Percentiles rank a stretch among this genome's conserved stretches.
phyloP scores from a whole-genome alignment of 2,329 filamentous ascomycete genomes.

The Colletotrichum destructivum region DNA sequence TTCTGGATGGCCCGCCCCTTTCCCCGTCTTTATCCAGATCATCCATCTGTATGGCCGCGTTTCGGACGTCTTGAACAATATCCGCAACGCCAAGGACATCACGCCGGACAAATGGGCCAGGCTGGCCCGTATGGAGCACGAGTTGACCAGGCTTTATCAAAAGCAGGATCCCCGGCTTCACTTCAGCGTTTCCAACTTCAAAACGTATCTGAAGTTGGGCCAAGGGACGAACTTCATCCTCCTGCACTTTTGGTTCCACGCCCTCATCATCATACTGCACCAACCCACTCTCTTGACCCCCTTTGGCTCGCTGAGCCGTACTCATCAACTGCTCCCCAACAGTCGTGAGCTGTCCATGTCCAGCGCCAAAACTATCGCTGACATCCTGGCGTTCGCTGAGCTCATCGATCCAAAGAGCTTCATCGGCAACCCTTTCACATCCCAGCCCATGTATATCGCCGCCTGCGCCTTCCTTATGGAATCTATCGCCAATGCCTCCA shows the following conservation, averaged over 20 bases:
- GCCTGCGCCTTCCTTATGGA: constrained; percentile 92
- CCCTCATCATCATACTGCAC: constrained; percentile 86
- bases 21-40: constrained; percentile 85
- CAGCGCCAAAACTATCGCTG: constrained; percentile 91
- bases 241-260: constrained; percentile 91
- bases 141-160: constrained; percentile 81
- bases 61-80: constrained; percentile 87
- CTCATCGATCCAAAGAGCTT: constrained; percentile 89
- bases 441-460: constrained; percentile 92
- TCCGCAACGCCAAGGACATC: constrained; percentile 80
- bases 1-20: constrained; percentile 82
- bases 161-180: constrained; percentile 81
- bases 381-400: constrained; percentile 89
- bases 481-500: constrained; percentile 79
- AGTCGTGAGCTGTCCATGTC: constrained; percentile 89
- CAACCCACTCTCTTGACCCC: constrained; percentile 87
- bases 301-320: constrained; percentile 71
- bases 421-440: constrained; percentile 90
- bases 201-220: constrained; percentile 83
- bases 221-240: constrained; percentile 91
- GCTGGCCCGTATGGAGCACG: constrained; percentile 83
- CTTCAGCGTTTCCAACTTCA: constrained; percentile 90
- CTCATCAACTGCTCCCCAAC: constrained; percentile 82
- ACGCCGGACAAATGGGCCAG: constrained; percentile 81
- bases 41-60: constrained; percentile 89